Evolutionary conservation across 768 basidiomycete genomes (phyloP).

Genomic region (Pisolithus albus): DNA sequence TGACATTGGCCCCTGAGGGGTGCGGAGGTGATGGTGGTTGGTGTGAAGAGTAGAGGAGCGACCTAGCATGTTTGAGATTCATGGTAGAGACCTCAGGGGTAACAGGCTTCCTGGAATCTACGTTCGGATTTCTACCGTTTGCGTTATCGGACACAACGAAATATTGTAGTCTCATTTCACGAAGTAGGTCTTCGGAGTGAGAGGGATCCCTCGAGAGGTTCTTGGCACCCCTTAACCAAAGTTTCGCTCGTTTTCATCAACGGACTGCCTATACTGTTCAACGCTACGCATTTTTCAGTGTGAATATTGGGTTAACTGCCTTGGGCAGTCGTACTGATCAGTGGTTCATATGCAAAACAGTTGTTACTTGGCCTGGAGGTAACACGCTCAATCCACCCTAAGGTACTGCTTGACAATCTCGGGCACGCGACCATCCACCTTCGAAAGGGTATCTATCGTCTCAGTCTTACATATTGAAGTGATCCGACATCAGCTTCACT

Average conservation of each 20-base stretch:
- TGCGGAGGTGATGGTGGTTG: constrained; percentile 70
- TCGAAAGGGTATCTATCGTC: constrained; percentile 14
- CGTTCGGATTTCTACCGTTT: too few relatives aligned
- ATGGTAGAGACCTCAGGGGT: constrained; percentile 50
- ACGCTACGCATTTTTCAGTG: too few relatives aligned
- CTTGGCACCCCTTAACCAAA: too few relatives aligned
- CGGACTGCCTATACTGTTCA: too few relatives aligned
- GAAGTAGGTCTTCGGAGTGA: too few relatives aligned
- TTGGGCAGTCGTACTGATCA: neutral
- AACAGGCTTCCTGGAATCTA: too few relatives aligned
- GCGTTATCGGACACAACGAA: too few relatives aligned
- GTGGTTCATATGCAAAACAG: neutral
- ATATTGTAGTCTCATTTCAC: too few relatives aligned
- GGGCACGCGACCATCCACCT: constrained; percentile 15
- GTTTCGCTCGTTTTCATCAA: too few relatives aligned
- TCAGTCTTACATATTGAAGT: constrained; percentile 12
- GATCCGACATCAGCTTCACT: neutral
- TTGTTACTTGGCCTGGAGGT: neutral
- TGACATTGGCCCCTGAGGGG: constrained; percentile 9
- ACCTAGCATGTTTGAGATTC: constrained; percentile 20
- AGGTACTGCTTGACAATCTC: constrained; percentile 14
- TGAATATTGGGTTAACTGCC: neutral
- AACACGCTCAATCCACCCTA: neutral
- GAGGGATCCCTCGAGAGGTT: too few relatives aligned
- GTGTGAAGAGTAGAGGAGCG: constrained; percentile 71